Base-by-base conservation (phyloP, 225 moss, liverwort and hornwort species). In the Anthoceros angustus region DNA sequence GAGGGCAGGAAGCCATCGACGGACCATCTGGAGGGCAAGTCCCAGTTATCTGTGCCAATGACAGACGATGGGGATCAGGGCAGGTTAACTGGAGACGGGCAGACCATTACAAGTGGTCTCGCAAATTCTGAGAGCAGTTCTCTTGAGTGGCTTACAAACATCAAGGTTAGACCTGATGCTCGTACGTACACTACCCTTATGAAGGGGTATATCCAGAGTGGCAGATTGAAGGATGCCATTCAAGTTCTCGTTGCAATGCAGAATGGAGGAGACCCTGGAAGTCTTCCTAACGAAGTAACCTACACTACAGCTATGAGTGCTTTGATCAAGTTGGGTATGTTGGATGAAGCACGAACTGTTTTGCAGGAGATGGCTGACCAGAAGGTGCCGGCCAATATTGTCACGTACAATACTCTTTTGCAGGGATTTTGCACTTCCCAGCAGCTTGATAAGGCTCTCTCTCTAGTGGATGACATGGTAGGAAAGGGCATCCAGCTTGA, bases 131-230 rank as follows among this genome's bases (percentile, higher is more conserved):
- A 32, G 1, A 32, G 2, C 4, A 32, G 32, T 32, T 32, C 32
- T 32, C 32, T 32, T 32, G 32, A 32, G 32, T 71, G 78, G 73
- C 73, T 24, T 62, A 78, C 83, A 80, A 81, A 76, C 9, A 62
- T 63, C 0, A 66, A 69, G 68, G 64, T 85, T 50, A 65, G 66
- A 64, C 85, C 95, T 0, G 79, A 92, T 26, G 91, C 87, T 41
- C 85, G 91, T 43, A 91, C 91, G 0, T 86, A 87, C 75, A 98
- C 95, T 18, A 98, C 86, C 9, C 71, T 98, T 67, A 98, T 98
- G 92, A 98, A 92, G 60, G 95, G 95, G 0, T 98, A 98, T 8
- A 80, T 98, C 25, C 84, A 81, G 71, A 77, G 73, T 8, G 95
- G 84, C 25, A 72, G 88, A 64, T 68, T 88, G 64, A 80, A 80